Percentiles rank a stretch among this genome's conserved stretches.
Conservation (phyloP, 345 rosid genomes). For the Camelina hispida region DNA sequence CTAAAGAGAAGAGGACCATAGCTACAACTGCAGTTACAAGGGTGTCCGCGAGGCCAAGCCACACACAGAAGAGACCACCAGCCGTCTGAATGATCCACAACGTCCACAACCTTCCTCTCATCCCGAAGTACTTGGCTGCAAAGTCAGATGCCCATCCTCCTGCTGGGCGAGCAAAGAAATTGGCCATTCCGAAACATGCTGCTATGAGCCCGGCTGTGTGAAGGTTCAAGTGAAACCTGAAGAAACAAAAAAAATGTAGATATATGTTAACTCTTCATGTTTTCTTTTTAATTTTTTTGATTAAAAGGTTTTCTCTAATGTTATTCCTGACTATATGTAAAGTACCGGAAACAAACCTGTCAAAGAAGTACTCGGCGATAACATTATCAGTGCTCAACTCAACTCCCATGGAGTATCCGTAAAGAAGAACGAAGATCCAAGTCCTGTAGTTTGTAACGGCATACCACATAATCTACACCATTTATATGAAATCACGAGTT, state of each 20-base stretch:
- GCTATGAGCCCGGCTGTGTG: slow-evolving; percentile 61
- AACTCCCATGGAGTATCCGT: slow-evolving; percentile 70
- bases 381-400: slow-evolving; percentile 72
- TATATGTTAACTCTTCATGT: slow-evolving; percentile 1
- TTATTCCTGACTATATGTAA: no score
- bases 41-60: slow-evolving; percentile 51
- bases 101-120: slow-evolving; percentile 63
- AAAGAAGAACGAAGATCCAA: slow-evolving; percentile 67
- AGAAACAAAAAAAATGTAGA: neutral
- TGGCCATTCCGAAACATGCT: slow-evolving; percentile 65
- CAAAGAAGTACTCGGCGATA: slow-evolving; percentile 72
- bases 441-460: slow-evolving; percentile 69
- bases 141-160: slow-evolving; percentile 57
- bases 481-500: neutral
- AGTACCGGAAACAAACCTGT: slow-evolving; percentile 46
- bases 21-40: slow-evolving; percentile 45
- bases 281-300: no score
- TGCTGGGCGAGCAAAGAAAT: slow-evolving; percentile 57
- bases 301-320: no score
- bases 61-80: slow-evolving; percentile 63
- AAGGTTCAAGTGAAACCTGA: slow-evolving; percentile 53
- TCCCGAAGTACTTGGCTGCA: slow-evolving; percentile 51
- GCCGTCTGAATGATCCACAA: slow-evolving; percentile 59
- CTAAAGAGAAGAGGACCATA: slow-evolving; percentile 61
- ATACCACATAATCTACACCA: slow-evolving; percentile 56